Percentiles rank a stretch among this genome's conserved stretches.
Conservation (phyloP, 441 rosid species). For the Pelargonium exstipulatum region DNA sequence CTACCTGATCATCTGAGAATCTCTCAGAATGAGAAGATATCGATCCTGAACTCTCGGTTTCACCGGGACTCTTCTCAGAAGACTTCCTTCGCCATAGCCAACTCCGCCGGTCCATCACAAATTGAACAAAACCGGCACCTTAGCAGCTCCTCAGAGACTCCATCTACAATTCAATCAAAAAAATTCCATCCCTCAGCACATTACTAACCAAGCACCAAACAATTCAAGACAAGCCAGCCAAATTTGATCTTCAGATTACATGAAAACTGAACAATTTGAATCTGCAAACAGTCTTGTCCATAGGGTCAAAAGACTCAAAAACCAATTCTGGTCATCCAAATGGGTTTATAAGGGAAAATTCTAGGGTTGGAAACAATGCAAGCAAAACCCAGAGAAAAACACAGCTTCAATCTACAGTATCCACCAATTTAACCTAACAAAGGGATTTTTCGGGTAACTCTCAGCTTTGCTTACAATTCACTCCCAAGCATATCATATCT, state of each 20-base stretch:
- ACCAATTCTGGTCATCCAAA: too few relatives aligned
- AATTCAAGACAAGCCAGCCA: neutral
- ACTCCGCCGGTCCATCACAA: slow-evolving; percentile 69
- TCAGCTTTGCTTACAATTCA: slow-evolving; percentile 20
- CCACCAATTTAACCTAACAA: slow-evolving; percentile 1
- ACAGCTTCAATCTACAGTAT: neutral
- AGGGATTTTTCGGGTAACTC: neutral
- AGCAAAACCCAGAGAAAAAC: slow-evolving; percentile 13
- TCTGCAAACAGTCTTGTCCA: neutral
- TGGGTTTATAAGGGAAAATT: too few relatives aligned
- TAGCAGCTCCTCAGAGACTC: slow-evolving; percentile 11
- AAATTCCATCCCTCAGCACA: neutral
- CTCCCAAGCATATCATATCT: slow-evolving; percentile 12
- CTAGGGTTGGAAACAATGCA: slow-evolving; percentile 5
- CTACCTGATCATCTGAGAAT: slow-evolving; percentile 80
- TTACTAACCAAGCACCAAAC: neutral
- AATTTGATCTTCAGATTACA: neutral
- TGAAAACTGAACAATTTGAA: neutral
- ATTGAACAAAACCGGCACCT: slow-evolving; percentile 20
- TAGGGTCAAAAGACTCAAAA: neutral
- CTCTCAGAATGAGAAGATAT: slow-evolving; percentile 69
- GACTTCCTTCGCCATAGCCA: slow-evolving; percentile 81
- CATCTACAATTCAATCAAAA: slow-evolving; percentile 21
- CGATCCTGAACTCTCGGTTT: slow-evolving; percentile 71
- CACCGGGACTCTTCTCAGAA: slow-evolving; percentile 43